Percentiles rank a stretch among this genome's conserved stretches.
Conservation (phyloP, 768 basidiomycete genomes). For the Ephemerocybe angulata region DNA sequence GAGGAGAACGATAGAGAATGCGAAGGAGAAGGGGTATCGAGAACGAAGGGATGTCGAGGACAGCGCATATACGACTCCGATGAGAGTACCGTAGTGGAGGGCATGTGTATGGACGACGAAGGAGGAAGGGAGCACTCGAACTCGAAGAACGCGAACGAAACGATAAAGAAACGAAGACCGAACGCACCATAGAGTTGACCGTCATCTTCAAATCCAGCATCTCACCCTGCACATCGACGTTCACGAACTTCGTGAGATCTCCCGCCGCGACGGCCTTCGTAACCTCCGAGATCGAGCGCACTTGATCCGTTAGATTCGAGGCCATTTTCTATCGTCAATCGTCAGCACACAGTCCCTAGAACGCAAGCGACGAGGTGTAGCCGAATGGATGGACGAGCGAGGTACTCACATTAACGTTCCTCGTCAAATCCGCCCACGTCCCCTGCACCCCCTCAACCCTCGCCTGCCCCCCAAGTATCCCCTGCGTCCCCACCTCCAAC, state of each 20-base stretch:
- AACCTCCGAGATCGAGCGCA: constrained; percentile 88
- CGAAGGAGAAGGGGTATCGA: too few species aligned
- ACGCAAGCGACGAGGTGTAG: not conserved
- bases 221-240: constrained; percentile 92
- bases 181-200: constrained; percentile 3
- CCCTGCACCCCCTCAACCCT: constrained; percentile 88
- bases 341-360: not conserved
- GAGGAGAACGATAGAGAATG: too few species aligned
- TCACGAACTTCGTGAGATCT: constrained; percentile 78
- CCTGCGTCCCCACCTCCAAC: constrained; percentile 86
- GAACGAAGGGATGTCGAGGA: too few species aligned
- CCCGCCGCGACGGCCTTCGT: constrained; percentile 86
- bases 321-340: constrained; percentile 68
- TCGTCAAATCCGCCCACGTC: constrained; percentile 87
- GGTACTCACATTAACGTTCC: constrained; percentile 77
- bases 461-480: constrained; percentile 88
- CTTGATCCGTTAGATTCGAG: constrained; percentile 79
- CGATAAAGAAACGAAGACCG: too few species aligned
- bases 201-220: constrained; percentile 89
- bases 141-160: too few species aligned
- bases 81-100: too few species aligned
- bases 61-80: too few species aligned
- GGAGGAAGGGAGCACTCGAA: too few species aligned
- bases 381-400: not conserved
- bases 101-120: too few species aligned